Evolutionary conservation across 305 asterid genomes (phyloP).

Genomic region (Salvia sclarea): DNA sequence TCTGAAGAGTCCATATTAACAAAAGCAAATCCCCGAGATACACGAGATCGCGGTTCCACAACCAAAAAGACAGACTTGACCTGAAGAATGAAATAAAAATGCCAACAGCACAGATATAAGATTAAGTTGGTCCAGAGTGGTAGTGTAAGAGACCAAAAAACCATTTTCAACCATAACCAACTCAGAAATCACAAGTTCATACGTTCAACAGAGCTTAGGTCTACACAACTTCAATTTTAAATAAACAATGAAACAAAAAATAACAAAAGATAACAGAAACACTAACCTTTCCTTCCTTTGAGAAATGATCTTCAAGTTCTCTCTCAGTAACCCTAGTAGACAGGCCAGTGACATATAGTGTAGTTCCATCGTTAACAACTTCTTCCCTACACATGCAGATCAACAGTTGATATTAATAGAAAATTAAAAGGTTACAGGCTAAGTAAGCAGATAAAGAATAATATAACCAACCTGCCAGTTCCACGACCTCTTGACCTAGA

Average conservation of each 20-base stretch:
- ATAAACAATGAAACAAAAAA: not conserved
- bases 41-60: slow-evolving; percentile 88
- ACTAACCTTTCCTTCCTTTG: slow-evolving; percentile 92
- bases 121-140: slow-evolving; percentile 3
- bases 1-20: slow-evolving; percentile 71
- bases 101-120: slow-evolving; percentile 17
- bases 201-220: not conserved
- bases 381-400: slow-evolving; percentile 45
- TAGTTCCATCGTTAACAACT: slow-evolving; percentile 67
- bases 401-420: slow-evolving; percentile 2
- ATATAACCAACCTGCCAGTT: slow-evolving; percentile 59
- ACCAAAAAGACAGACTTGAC: slow-evolving; percentile 88
- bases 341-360: slow-evolving; percentile 91
- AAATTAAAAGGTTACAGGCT: not conserved
- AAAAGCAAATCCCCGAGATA: slow-evolving; percentile 96
- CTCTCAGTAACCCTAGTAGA: slow-evolving; percentile 90
- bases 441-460: not conserved
- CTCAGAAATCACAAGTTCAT: not conserved
- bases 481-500: slow-evolving; percentile 78
- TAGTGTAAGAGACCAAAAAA: not conserved
- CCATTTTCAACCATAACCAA: slow-evolving; percentile 2
- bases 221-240: not conserved
- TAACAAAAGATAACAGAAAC: not conserved
- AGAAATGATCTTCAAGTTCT: slow-evolving; percentile 95
- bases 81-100: slow-evolving; percentile 39